These are phyloP conservation scores for Rhodocollybia butyracea DNA, from an alignment of 768 basidiomycete species.

Conservation along the genomic window DNA sequence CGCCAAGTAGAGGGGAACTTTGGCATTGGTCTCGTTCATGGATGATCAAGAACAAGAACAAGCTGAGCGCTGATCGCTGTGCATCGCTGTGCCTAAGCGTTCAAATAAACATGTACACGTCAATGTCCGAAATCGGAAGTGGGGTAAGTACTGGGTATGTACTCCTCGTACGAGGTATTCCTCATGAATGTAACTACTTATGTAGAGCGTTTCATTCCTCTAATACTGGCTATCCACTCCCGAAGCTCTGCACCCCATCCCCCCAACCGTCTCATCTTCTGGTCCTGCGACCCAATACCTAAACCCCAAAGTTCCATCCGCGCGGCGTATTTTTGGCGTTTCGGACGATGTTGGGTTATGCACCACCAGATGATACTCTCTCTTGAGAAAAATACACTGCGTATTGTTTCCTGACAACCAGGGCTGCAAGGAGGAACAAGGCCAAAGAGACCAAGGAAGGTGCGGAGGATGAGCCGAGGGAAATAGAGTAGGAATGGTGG, in stretches of 20 bases:
- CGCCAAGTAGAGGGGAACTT: slow-evolving; percentile 36
- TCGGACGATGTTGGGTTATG: slow-evolving; percentile 35
- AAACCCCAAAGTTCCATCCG: slow-evolving; percentile 31
- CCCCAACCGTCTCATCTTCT: slow-evolving; percentile 46
- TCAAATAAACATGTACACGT: too few species aligned
- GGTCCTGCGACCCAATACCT: slow-evolving; percentile 21
- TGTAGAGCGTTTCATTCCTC: too few species aligned
- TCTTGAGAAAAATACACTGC: slow-evolving; percentile 40
- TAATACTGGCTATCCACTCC: slow-evolving; percentile 37
- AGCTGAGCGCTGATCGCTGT: too few species aligned
- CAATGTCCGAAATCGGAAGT: too few species aligned
- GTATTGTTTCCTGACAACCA: slow-evolving; percentile 43
- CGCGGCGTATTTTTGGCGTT: slow-evolving; percentile 22
- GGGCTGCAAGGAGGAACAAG: slow-evolving; percentile 38
- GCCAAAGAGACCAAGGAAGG: slow-evolving; percentile 42
- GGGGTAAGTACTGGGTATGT: too few species aligned
- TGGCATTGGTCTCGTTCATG: background rate
- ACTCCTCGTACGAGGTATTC: too few species aligned
- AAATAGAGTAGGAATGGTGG: slow-evolving; percentile 61
- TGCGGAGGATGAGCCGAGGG: slow-evolving; percentile 53
- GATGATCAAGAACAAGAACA: background rate
- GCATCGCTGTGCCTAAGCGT: too few species aligned
- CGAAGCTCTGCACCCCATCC: slow-evolving; percentile 46
- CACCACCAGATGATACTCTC: slow-evolving; percentile 55
- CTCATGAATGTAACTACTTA: too few species aligned